phyloP scores from a whole-genome alignment of 345 rosid genomes.

The Cardiospermum halicacabum region DNA sequence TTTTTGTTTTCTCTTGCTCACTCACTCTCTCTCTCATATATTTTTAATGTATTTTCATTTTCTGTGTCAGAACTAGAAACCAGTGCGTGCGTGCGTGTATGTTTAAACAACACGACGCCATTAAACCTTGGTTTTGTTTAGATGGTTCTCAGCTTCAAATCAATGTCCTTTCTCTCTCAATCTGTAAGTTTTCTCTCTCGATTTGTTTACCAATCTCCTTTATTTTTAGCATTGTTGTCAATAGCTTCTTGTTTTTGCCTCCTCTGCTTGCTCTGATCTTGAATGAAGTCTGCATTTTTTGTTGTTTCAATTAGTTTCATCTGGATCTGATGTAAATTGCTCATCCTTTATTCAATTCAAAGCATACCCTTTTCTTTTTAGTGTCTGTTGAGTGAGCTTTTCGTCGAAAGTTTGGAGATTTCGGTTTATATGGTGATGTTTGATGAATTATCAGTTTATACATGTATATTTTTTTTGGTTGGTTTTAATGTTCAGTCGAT shows the following conservation, averaged over 20 bases:
- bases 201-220: background rate
- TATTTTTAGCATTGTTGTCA: background rate
- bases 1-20: background rate
- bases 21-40: background rate
- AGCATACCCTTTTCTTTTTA: background rate
- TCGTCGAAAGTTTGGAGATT: background rate
- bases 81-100: background rate
- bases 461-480: background rate
- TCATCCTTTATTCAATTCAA: conserved; percentile 5
- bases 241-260: conserved; percentile 1
- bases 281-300: background rate
- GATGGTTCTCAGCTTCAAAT: background rate
- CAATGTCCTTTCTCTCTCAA: conserved; percentile 24
- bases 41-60: background rate
- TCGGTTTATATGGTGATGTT: too few relatives aligned
- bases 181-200: conserved; percentile 26
- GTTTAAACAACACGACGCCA: background rate
- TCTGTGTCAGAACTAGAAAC: conserved; percentile 5
- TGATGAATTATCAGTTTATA: conserved; percentile 6
- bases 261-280: conserved; percentile 5
- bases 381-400: background rate
- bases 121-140: conserved; percentile 7
- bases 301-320: conserved; percentile 1
- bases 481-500: background rate
- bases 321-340: conserved; percentile 30